phyloP scores from a whole-genome alignment of 1,284 basidiomycete species.

The Ceratobasidium sp. region DNA sequence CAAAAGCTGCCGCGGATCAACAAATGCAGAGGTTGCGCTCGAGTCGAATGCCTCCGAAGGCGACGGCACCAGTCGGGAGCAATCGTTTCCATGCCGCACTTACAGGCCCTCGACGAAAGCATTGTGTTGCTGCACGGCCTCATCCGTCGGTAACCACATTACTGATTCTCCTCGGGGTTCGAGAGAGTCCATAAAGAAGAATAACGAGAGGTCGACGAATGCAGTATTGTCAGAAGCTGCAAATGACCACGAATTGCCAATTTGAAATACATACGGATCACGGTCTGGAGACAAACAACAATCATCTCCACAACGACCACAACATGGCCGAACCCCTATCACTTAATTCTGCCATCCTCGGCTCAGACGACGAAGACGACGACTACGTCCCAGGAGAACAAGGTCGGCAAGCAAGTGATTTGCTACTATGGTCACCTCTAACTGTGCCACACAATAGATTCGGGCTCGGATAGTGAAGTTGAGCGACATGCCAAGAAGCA shows the following conservation, averaged over 20 bases:
- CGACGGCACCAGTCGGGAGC: constrained; percentile 20
- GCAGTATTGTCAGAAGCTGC: constrained; percentile 10
- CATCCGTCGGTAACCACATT: not conserved
- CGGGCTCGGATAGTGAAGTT: constrained; percentile 40
- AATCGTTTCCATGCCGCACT: constrained; percentile 29
- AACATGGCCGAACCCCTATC: constrained; percentile 29
- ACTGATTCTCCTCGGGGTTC: not conserved
- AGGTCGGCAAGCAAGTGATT: constrained; percentile 17
- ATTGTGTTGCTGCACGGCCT: constrained; percentile 8
- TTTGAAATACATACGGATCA: constrained; percentile 24
- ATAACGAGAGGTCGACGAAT: not conserved
- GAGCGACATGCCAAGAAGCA: constrained; percentile 38
- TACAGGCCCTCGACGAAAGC: not conserved
- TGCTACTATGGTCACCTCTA: not conserved
- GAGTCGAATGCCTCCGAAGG: not conserved
- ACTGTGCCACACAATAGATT: constrained; percentile 4
- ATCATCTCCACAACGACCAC: constrained; percentile 24
- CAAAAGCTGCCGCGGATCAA: not conserved
- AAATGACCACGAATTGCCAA: constrained; percentile 26
- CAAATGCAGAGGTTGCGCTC: not conserved
- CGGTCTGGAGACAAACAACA: constrained; percentile 25
- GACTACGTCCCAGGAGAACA: constrained; percentile 43
- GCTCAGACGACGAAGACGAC: constrained; percentile 43
- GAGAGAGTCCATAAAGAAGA: constrained; percentile 3
- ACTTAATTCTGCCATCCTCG: constrained; percentile 25